phyloP scores from a whole-genome alignment of 305 asterid species.

The Fraxinus dipetala region DNA sequence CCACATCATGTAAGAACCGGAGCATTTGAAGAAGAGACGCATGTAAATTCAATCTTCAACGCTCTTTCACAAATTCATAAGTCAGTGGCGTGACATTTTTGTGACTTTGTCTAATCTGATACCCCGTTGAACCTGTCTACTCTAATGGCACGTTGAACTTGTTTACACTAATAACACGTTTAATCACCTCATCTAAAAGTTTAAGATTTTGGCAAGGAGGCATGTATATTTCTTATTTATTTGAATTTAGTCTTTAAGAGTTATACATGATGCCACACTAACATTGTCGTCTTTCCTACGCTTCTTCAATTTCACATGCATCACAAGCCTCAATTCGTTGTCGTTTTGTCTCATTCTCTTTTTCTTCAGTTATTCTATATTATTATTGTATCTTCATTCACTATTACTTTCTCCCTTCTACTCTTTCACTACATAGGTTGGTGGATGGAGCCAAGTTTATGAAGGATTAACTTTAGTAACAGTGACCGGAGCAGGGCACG shows the following conservation, averaged over 20 bases:
- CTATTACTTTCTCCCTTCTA: neutral
- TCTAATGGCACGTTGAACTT: neutral
- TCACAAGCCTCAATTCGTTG: neutral
- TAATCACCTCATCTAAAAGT: neutral
- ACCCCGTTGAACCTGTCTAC: neutral
- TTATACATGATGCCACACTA: neutral
- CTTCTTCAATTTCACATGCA: neutral
- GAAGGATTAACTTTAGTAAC: conserved; percentile 83
- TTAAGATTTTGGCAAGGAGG: neutral
- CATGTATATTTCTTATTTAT: neutral
- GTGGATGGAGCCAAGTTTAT: conserved; percentile 96
- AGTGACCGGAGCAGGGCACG: conserved; percentile 91
- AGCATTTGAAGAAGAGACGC: neutral
- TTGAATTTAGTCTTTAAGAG: neutral
- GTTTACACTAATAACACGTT: neutral
- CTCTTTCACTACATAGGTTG: conserved; percentile 47
- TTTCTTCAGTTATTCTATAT: neutral
- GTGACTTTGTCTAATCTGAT: neutral
- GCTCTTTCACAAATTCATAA: neutral
- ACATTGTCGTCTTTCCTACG: neutral
- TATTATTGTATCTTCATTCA: neutral
- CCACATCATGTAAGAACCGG: neutral
- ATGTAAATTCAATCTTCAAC: neutral
- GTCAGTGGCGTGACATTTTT: neutral
- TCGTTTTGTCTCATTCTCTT: neutral